Evolutionary conservation across 1,139 yeast species (phyloP).

Genomic region (Taphrina sp.): DNA sequence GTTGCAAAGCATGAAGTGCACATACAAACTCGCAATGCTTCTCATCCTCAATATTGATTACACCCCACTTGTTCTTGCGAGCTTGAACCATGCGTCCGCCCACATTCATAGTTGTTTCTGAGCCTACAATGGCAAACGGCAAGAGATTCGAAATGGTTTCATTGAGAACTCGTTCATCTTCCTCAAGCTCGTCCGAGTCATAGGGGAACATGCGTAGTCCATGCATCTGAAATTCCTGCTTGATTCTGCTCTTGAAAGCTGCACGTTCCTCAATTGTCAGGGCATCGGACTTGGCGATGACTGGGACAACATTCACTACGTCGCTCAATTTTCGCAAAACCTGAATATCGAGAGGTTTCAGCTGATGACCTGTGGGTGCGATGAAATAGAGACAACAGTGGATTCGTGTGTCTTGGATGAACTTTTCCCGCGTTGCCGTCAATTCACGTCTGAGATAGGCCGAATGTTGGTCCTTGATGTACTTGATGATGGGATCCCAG

Average conservation of each 20-base stretch:
- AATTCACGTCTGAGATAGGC: constrained; percentile 90
- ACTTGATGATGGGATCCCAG: constrained; percentile 95
- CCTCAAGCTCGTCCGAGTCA: constrained; percentile 80
- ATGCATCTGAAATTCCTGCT: constrained; percentile 72
- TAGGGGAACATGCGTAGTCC: constrained; percentile 82
- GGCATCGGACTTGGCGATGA: constrained; percentile 90
- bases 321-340: constrained; percentile 83
- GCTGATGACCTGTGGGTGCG: constrained; percentile 71
- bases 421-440: constrained; percentile 88
- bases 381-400: constrained; percentile 91
- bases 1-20: background rate
- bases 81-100: constrained; percentile 79
- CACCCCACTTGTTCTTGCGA: constrained; percentile 92
- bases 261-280: constrained; percentile 59
- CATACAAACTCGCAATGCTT: constrained; percentile 86
- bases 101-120: constrained; percentile 71
- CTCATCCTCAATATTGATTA: constrained; percentile 79
- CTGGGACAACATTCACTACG: constrained; percentile 90
- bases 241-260: constrained; percentile 47
- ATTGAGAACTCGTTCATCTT: constrained; percentile 48
- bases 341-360: constrained; percentile 75
- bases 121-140: constrained; percentile 94
- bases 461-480: constrained; percentile 94
- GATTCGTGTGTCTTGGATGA: constrained; percentile 78
- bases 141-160: constrained; percentile 50